These are phyloP conservation scores for Whalleya microplaca DNA, from an alignment of 2,329 filamentous ascomycete genomes.

Conservation along the genomic window DNA sequence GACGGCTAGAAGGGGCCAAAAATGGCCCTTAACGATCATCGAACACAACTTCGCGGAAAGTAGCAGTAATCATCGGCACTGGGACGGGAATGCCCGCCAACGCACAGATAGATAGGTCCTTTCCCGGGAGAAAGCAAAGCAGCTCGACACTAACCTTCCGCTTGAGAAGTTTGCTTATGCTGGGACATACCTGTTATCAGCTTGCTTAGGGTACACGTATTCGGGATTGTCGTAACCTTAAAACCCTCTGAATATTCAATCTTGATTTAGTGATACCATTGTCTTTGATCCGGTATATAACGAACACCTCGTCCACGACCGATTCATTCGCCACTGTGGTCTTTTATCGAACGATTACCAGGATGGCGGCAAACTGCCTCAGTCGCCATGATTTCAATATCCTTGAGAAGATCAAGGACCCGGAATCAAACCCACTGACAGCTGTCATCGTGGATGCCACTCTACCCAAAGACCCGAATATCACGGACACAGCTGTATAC, in stretches of 20 bases:
- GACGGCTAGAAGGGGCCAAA: constrained; percentile 23
- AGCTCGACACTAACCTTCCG: not conserved
- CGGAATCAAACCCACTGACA: constrained; percentile 62
- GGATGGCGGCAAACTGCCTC: constrained; percentile 55
- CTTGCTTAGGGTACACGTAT: not conserved
- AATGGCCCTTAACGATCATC: constrained; percentile 13
- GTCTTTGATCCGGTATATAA: not conserved
- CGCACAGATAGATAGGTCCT: constrained; percentile 13
- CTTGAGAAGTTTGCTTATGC: not conserved
- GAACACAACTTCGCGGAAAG: not conserved
- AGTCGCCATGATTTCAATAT: constrained; percentile 64
- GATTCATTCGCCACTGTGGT: not conserved
- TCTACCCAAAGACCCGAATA: constrained; percentile 60
- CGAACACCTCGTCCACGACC: not conserved
- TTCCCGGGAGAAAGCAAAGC: constrained; percentile 1
- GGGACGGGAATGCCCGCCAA: constrained; percentile 10
- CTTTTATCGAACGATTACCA: not conserved
- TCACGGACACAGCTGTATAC: constrained; percentile 56
- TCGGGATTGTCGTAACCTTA: not conserved
- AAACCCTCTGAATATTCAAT: not conserved
- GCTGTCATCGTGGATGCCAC: constrained; percentile 58
- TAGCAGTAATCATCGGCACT: constrained; percentile 16
- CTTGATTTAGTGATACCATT: not conserved
- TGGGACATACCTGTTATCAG: not conserved
- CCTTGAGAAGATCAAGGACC: constrained; percentile 69